Evolutionary conservation across 202 grass and related monocot species (phyloP), one percentile per base, ranked within the genome.

Genomic region (Dendrocalamus latiflorus): DNA sequence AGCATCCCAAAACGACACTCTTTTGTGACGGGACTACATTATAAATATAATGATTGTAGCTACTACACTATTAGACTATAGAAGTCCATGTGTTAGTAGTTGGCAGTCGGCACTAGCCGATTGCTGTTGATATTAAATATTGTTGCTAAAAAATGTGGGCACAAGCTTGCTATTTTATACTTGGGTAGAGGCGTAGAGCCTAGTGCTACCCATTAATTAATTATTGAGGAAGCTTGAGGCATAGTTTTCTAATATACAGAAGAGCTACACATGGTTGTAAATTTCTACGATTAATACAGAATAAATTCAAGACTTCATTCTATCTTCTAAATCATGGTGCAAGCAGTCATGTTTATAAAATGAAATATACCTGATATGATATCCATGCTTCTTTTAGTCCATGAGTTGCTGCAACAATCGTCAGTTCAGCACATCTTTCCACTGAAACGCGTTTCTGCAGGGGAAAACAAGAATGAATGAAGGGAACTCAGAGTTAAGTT

Each of bases 341-440:
- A 86, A 69, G 56, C 55, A 74, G 48, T 57, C 65, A 66, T 59
- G 21, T 78, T 50, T 21, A 84, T n/a, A n/a, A 17, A 67, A 65
- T 74, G 28, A 65, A 38, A 90, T 85, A 71, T 77, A 98, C 95
- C 88, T 98, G 95, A 84, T 95, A 90, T 18, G 95, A 98, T 88
- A 95, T 95, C 95, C 95, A 98, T 73, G 93, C 91, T 83, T 98
- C 95, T 84, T 93, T 98, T 47, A 98, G 85, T 72, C 91, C 95
- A 89, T 98, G 95, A 34, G 95, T 98, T 51, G 91, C 93, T 0
- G 95, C 95, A 86, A 95, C 34, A 84, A 98, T 91, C 45, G 87
- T 95, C 76, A 98, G 80, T 81, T 98, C 91, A 87, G 81, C 91
- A 74, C 95, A 98, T 89, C 95, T 85, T 93, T 98, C 91, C 39